Conservation (phyloP, 768 basidiomycete genomes). For the Floccularia luteovirens region DNA sequence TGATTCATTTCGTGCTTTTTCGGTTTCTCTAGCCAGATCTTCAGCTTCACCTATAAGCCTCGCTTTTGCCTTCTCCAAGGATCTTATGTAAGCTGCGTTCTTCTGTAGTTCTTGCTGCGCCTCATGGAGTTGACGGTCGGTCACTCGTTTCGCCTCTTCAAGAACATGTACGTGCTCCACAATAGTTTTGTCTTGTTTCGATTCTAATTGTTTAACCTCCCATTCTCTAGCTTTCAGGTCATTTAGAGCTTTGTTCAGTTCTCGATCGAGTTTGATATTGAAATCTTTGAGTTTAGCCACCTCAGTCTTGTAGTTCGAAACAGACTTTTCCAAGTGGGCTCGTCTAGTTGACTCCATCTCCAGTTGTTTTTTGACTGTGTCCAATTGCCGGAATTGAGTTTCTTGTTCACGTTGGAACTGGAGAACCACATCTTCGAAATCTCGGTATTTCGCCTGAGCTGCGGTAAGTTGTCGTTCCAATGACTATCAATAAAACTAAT, state of each 20-base stretch:
- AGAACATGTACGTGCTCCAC: slow-evolving; percentile 96
- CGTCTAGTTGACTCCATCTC: slow-evolving; percentile 69
- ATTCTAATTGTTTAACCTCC: slow-evolving; percentile 81
- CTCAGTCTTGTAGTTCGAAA: slow-evolving; percentile 62
- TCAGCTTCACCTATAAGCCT: slow-evolving; percentile 76
- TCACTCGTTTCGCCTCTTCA: slow-evolving; percentile 91
- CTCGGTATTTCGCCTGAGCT: slow-evolving; percentile 70
- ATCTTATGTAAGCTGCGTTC: slow-evolving; percentile 69
- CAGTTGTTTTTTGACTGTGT: slow-evolving; percentile 63
- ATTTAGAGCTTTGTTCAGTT: slow-evolving; percentile 71
- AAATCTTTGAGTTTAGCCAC: slow-evolving; percentile 59
- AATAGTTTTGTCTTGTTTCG: slow-evolving; percentile 93
- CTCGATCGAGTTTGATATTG: slow-evolving; percentile 66
- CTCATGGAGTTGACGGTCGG: slow-evolving; percentile 83
- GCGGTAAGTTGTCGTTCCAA: slow-evolving; percentile 71
- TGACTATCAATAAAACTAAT: slow-evolving; percentile 31
- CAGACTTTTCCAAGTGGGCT: slow-evolving; percentile 63
- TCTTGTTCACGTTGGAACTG: slow-evolving; percentile 80
- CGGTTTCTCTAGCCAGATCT: slow-evolving; percentile 69
- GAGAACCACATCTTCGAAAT: slow-evolving; percentile 83
- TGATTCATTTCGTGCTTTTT: slow-evolving; percentile 61
- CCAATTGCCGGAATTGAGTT: slow-evolving; percentile 64
- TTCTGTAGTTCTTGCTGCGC: slow-evolving; percentile 74
- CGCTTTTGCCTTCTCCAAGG: slow-evolving; percentile 76
- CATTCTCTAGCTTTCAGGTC: slow-evolving; percentile 79